Evolutionary conservation across 495 filamentous ascomycete genomes (phyloP).

Genomic region (Daldinia loculata): DNA sequence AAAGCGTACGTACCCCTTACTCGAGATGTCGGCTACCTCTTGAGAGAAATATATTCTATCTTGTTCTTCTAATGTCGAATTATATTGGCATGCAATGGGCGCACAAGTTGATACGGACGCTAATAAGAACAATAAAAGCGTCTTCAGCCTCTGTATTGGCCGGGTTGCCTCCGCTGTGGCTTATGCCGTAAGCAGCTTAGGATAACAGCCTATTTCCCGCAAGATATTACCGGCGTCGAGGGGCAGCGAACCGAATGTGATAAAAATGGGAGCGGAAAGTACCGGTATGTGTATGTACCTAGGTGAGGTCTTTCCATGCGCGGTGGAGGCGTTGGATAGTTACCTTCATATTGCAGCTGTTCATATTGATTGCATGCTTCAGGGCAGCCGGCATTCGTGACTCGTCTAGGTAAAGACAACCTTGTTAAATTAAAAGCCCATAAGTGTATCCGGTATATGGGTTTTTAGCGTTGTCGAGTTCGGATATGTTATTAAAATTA

Average conservation of each 20-base stretch:
- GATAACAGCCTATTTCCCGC: slow-evolving; percentile 41
- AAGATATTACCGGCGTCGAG: slow-evolving; percentile 35
- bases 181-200: slow-evolving; percentile 30
- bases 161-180: slow-evolving; percentile 28
- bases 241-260: slow-evolving; percentile 17
- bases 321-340: slow-evolving; percentile 29
- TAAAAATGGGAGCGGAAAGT: slow-evolving; percentile 3
- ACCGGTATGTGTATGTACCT: slow-evolving; percentile 3
- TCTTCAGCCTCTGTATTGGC: slow-evolving; percentile 11
- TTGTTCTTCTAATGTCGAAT: background rate
- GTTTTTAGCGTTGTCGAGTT: slow-evolving; percentile 5
- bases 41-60: background rate
- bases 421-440: slow-evolving; percentile 27
- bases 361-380: slow-evolving; percentile 29
- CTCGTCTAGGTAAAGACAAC: slow-evolving; percentile 30
- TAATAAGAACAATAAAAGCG: background rate
- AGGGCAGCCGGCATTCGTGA: slow-evolving; percentile 33
- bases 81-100: background rate
- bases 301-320: slow-evolving; percentile 16
- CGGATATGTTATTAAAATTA: slow-evolving; percentile 13
- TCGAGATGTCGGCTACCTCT: background rate
- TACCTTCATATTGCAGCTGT: slow-evolving; percentile 13
- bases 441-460: slow-evolving; percentile 15
- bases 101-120: background rate
- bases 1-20: slow-evolving; percentile 15